Evolutionary conservation across 441 rosid genomes (phyloP).

Genomic region (Croton laevigatus): DNA sequence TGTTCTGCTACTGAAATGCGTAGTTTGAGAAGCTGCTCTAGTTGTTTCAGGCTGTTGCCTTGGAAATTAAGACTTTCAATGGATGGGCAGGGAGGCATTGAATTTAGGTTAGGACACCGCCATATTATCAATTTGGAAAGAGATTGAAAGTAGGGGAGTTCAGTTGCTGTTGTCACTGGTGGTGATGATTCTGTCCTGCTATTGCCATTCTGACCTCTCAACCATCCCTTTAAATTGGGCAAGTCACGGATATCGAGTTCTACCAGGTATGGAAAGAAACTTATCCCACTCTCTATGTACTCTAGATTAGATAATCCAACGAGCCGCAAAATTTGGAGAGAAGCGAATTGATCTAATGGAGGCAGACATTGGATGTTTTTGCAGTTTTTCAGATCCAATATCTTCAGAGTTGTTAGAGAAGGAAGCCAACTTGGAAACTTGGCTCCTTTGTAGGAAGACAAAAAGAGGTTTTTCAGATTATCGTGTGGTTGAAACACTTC

Average conservation of each 20-base stretch:
- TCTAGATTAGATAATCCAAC: background rate
- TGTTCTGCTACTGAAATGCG: background rate
- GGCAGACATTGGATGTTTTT: background rate
- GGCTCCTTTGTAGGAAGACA: background rate
- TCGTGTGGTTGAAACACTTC: slow-evolving; percentile 9
- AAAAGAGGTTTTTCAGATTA: background rate
- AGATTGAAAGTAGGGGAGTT: slow-evolving; percentile 10
- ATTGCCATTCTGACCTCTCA: background rate
- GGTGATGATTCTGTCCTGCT: background rate
- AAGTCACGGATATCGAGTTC: accelerated
- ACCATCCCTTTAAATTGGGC: slow-evolving; percentile 14
- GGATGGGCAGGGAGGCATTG: slow-evolving; percentile 4
- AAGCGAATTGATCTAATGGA: slow-evolving; percentile 2
- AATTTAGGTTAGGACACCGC: background rate
- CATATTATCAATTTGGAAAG: background rate
- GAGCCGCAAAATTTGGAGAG: background rate
- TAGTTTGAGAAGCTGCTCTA: background rate
- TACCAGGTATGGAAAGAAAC: background rate
- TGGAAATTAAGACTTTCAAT: background rate
- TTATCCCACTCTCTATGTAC: slow-evolving; percentile 2
- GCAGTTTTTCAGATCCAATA: background rate
- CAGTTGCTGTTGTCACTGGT: background rate
- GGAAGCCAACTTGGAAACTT: slow-evolving; percentile 18
- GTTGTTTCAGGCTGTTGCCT: background rate
- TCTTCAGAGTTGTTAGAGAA: slow-evolving; percentile 14